Evolutionary conservation across 2,329 filamentous ascomycete species (phyloP).

Genomic region (Diaporthe vexans): DNA sequence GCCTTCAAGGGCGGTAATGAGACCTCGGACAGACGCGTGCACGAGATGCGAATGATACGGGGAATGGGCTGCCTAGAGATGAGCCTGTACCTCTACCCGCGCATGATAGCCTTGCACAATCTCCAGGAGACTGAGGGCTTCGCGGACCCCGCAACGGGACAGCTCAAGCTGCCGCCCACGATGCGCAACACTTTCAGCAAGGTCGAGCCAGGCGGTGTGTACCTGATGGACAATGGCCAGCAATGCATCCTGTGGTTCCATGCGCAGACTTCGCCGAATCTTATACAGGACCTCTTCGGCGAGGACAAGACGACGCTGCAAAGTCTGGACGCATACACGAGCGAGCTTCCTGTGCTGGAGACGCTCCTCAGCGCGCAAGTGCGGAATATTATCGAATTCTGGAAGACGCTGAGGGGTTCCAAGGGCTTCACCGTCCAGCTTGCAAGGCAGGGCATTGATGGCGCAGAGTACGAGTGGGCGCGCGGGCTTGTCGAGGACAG

Average conservation of each 20-base stretch:
- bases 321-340: constrained; percentile 84
- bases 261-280: constrained; percentile 89
- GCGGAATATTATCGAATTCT: constrained; percentile 91
- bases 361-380: constrained; percentile 96
- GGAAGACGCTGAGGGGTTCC: constrained; percentile 83
- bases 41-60: constrained; percentile 91
- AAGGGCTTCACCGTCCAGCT: constrained; percentile 93
- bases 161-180: constrained; percentile 85
- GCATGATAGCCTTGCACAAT: constrained; percentile 93
- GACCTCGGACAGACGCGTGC: constrained; percentile 88
- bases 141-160: constrained; percentile 86
- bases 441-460: constrained; percentile 91
- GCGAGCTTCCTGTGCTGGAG: constrained; percentile 84
- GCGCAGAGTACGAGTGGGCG: constrained; percentile 97
- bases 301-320: constrained; percentile 79
- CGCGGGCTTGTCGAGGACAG: constrained; percentile 91
- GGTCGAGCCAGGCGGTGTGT: constrained; percentile 93
- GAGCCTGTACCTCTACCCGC: constrained; percentile 93
- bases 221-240: constrained; percentile 96
- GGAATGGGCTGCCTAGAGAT: constrained; percentile 89
- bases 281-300: constrained; percentile 92
- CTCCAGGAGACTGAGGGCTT: constrained; percentile 91
- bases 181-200: constrained; percentile 88
- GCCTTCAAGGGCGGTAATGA: constrained; percentile 95
- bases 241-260: constrained; percentile 94